phyloP scores from a whole-genome alignment of 176 grass and related monocot genomes.

The Paspalum vaginatum region DNA sequence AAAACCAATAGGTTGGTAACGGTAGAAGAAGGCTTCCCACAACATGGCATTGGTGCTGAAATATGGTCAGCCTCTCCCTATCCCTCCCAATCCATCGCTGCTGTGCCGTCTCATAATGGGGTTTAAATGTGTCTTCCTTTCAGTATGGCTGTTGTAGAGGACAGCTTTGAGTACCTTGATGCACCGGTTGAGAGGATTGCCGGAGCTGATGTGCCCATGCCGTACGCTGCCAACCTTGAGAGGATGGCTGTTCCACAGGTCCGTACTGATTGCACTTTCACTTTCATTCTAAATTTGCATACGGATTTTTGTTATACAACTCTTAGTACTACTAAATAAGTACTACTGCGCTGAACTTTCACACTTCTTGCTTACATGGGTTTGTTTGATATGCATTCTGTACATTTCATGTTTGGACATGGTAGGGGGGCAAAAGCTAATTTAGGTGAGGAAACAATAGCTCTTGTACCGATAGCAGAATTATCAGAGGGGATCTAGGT shows the following conservation, averaged over 20 bases:
- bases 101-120: background rate
- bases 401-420: background rate
- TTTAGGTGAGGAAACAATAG: background rate
- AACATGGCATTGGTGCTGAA: conserved; percentile 89
- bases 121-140: conserved; percentile 34
- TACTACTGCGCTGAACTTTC: background rate
- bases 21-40: conserved; percentile 95
- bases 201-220: conserved; percentile 94
- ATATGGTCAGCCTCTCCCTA: conserved; percentile 62
- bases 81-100: background rate
- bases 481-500: background rate
- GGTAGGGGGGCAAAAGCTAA: background rate
- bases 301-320: background rate
- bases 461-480: background rate
- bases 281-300: background rate
- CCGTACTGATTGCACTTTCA: conserved; percentile 22
- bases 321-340: conserved; percentile 13
- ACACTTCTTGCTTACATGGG: conserved; percentile 13
- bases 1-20: conserved; percentile 96
- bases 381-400: background rate
- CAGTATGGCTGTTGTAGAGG: conserved; percentile 92
- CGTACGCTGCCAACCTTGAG: conserved; percentile 94
- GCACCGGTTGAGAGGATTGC: conserved; percentile 91
- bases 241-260: conserved; percentile 86
- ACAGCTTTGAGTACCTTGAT: conserved; percentile 96